Evolutionary conservation across 257 asterid genomes (phyloP).

Genomic region (Solanum chmielewskii): DNA sequence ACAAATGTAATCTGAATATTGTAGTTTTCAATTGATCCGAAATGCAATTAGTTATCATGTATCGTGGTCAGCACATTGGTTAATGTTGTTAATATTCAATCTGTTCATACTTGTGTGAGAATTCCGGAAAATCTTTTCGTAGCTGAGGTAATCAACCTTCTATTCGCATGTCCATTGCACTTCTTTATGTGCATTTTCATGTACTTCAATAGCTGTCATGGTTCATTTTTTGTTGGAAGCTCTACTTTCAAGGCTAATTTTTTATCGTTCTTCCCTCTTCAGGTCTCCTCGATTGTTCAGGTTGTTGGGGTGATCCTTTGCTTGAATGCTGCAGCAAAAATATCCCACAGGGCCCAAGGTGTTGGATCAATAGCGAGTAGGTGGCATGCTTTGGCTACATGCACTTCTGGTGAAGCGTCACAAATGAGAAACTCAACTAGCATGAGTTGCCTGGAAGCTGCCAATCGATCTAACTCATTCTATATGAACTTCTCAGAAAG

Average conservation of each 20-base stretch:
- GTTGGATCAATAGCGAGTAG: slow-evolving; percentile 54
- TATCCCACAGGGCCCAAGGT: slow-evolving; percentile 76
- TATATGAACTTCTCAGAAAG: slow-evolving; percentile 41
- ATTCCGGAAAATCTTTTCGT: background rate
- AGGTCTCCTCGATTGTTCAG: slow-evolving; percentile 66
- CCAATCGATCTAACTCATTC: slow-evolving; percentile 9
- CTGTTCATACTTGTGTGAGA: background rate
- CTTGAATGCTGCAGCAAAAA: slow-evolving; percentile 68
- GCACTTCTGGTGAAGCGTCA: slow-evolving; percentile 35
- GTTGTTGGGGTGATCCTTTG: slow-evolving; percentile 60
- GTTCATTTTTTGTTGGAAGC: background rate
- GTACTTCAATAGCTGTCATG: background rate
- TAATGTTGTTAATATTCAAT: background rate
- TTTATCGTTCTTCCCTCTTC: background rate
- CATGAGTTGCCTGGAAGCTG: slow-evolving; percentile 18
- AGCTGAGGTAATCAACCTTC: background rate
- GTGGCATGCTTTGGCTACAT: slow-evolving; percentile 68
- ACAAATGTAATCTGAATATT: background rate
- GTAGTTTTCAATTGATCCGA: background rate
- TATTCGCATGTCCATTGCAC: background rate
- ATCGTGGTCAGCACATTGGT: background rate
- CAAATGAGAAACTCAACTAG: slow-evolving; percentile 31
- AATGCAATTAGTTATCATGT: background rate
- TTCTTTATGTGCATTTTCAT: background rate
- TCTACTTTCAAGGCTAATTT: background rate